phyloP scores from a whole-genome alignment of 768 basidiomycete species.

The Leucosporidium yakuticum region DNA sequence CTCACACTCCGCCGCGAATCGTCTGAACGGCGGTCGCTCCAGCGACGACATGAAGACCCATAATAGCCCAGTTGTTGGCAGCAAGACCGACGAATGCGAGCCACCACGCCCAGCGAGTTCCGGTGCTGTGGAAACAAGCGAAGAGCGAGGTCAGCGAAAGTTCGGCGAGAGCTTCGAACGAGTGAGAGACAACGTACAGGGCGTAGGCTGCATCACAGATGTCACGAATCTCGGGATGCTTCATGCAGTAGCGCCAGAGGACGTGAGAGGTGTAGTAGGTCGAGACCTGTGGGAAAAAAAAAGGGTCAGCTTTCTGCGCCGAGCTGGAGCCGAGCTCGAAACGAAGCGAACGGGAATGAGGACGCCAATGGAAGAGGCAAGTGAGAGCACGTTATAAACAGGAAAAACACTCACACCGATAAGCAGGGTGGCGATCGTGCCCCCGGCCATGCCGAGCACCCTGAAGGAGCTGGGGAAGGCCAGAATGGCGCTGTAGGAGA shows the following conservation, averaged over 20 bases:
- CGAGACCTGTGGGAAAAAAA: no score
- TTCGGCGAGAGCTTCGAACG: no score
- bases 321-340: no score
- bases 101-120: no score
- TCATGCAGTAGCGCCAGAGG: constrained; percentile 35
- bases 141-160: no score
- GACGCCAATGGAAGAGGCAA: no score
- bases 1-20: constrained; percentile 41
- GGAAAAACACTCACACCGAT: constrained; percentile 22
- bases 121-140: no score
- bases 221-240: constrained; percentile 19
- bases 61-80: constrained; percentile 48
- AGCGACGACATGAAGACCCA: constrained; percentile 49
- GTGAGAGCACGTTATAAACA: no score
- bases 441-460: constrained; percentile 31
- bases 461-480: constrained; percentile 33
- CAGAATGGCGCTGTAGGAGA: constrained; percentile 17
- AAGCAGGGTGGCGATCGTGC: constrained; percentile 13
- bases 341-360: no score
- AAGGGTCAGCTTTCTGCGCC: no score
- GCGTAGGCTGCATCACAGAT: constrained; percentile 9
- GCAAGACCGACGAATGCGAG: no score
- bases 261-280: constrained; percentile 31
- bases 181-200: no score
- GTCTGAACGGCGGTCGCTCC: constrained; percentile 47